Base-by-base conservation (phyloP, 2,329 filamentous ascomycete species). In the Fusarium nelsonii region DNA sequence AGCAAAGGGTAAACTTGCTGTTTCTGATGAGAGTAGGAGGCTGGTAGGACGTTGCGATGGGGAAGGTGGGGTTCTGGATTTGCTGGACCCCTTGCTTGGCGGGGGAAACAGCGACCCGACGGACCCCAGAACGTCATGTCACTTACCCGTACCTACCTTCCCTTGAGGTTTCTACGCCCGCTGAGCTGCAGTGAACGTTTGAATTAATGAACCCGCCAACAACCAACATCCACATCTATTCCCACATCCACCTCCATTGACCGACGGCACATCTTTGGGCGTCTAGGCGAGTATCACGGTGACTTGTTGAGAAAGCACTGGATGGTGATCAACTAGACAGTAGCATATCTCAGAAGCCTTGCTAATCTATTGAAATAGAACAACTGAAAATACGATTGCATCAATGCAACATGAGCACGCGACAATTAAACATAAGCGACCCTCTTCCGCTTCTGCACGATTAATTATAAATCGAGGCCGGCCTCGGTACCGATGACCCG, bases 121-220 rank as follows among this genome's bases (percentile, higher is more conserved):
- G 12, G 44, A 20, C 20, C 30, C 30, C 23, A 58, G 40, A 68
- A 61, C 58, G 62, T 65, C 62, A 63, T 69, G 66, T 64, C 58
- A 64, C 51, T 71, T 56, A 56, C 53, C 52, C 6, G 33, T 34
- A 34, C 33, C 33, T 30, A 18, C 28, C 16, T 43, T 45, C 16
- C 28, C 26, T 39, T 15, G 16, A 30, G 16, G 34, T 40, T 51
- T 23, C 52, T 64, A 72, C 71, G 71, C 71, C 71, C 71, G 71
- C 71, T 73, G 58, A 66, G 56, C 68, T 73, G 71, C 71, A 73
- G 36, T 30, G 34, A 40, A 34, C 40, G 34, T 28, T 16, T n/a
- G 48, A 40, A 40, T 51, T 51, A 18, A 26, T 51, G 23, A 51
- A 51, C 36, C 48, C 48, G 34, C 34, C 34, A 40, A 40, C 33